Percentiles rank a stretch among this genome's conserved stretches.
phyloP scores from a whole-genome alignment of 805 yeast species.

The Barnettozyma populi region DNA sequence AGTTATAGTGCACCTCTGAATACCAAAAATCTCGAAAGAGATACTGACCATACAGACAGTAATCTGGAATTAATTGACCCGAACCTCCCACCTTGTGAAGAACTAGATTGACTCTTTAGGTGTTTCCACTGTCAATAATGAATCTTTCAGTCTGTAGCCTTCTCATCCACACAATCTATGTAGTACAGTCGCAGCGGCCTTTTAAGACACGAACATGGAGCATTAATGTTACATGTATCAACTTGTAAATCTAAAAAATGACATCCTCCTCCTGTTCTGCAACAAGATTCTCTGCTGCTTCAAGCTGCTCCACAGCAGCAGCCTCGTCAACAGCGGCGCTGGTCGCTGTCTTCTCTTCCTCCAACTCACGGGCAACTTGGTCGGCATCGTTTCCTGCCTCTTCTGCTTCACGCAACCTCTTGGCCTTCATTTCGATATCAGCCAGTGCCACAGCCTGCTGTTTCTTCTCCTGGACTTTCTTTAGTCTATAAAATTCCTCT shows the following conservation, averaged over 20 bases:
- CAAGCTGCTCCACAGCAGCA: conserved; percentile 8
- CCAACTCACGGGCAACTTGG: conserved; percentile 15
- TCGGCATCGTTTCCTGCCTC: conserved; percentile 23
- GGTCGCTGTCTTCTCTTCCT: conserved; percentile 17
- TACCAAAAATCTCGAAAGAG: too few species aligned
- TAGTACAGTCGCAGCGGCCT: too few species aligned
- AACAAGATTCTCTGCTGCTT: conserved; percentile 23
- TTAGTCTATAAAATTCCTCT: conserved; percentile 94
- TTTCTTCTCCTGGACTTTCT: conserved; percentile 56
- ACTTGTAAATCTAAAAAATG: conserved; percentile 29
- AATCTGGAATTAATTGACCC: neutral
- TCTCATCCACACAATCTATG: too few species aligned
- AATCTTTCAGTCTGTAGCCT: neutral
- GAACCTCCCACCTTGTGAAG: neutral
- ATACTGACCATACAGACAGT: too few species aligned
- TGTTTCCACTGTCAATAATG: too few species aligned
- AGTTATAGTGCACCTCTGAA: too few species aligned
- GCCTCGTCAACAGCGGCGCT: conserved; percentile 7
- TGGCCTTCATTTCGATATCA: conserved; percentile 27
- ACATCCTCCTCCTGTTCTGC: conserved; percentile 42
- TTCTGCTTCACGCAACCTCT: conserved; percentile 26
- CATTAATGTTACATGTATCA: neutral
- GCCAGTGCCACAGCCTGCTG: conserved; percentile 25
- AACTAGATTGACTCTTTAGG: neutral
- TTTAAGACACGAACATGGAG: too few species aligned